These are phyloP conservation scores for Solanum sparsipilum DNA, from an alignment of 257 asterid species.

Conservation along the genomic window DNA sequence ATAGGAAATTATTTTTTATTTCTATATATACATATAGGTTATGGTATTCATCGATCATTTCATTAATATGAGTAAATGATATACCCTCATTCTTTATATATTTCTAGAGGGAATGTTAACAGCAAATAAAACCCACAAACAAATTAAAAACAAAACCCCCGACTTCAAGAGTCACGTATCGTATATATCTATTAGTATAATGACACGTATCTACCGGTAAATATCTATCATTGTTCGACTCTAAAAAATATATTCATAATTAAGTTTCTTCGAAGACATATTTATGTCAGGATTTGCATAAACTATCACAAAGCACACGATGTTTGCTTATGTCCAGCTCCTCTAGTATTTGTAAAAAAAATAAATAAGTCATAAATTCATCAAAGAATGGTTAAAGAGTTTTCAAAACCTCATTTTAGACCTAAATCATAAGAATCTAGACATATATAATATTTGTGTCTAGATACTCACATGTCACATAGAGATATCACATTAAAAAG, in stretches of 20 bases:
- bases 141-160: background rate
- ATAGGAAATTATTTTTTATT: too few relatives aligned
- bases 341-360: background rate
- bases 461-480: background rate
- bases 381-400: background rate
- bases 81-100: background rate
- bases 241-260: background rate
- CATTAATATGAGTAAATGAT: too few relatives aligned
- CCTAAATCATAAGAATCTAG: background rate
- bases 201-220: background rate
- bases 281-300: too few relatives aligned
- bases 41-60: background rate
- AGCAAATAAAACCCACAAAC: background rate
- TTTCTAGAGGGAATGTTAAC: background rate
- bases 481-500: background rate
- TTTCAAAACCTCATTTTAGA: too few relatives aligned
- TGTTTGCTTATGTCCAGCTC: background rate
- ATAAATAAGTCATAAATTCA: background rate
- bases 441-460: too few relatives aligned
- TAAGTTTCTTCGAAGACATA: too few relatives aligned
- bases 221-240: background rate
- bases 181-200: background rate
- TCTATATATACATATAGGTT: too few relatives aligned
- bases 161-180: background rate
- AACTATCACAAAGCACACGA: background rate